Evolutionary conservation across 2,329 filamentous ascomycete species (phyloP).

Genomic region (Fusarium concolor): DNA sequence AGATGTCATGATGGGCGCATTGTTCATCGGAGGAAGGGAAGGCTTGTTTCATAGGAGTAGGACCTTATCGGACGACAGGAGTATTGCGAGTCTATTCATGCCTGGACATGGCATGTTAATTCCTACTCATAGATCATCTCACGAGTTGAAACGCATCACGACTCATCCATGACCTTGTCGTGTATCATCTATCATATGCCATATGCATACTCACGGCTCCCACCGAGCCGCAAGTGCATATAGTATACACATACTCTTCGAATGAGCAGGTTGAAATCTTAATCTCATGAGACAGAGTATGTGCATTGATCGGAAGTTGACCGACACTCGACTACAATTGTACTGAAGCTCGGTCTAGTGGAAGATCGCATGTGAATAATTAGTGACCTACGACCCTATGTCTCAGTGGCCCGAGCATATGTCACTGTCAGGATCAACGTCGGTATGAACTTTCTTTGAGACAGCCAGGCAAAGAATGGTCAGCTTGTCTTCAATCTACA

Average conservation of each 20-base stretch:
- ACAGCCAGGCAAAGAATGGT: background rate
- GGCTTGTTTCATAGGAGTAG: slow-evolving; percentile 1
- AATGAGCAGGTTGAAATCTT: background rate
- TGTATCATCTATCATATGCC: background rate
- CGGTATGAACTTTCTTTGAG: background rate
- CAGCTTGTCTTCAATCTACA: background rate
- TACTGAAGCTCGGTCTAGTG: slow-evolving; percentile 12
- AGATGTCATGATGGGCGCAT: background rate
- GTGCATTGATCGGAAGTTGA: slow-evolving; percentile 22
- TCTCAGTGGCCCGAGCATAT: background rate
- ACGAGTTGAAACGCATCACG: background rate
- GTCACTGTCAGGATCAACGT: background rate
- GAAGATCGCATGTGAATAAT: slow-evolving; percentile 11
- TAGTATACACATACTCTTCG: background rate
- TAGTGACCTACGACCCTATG: background rate
- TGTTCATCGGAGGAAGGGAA: slow-evolving; percentile 21
- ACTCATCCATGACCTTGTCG: slow-evolving; percentile 12
- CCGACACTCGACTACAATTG: slow-evolving; percentile 12
- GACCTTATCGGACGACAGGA: slow-evolving; percentile 13
- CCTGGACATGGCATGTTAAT: background rate
- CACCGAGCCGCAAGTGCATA: background rate
- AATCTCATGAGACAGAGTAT: background rate
- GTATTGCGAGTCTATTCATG: background rate
- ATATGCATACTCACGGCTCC: slow-evolving; percentile 9
- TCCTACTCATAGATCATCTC: background rate